Evolutionary conservation across 2,329 filamentous ascomycete species (phyloP), one percentile per base, ranked within the genome.

Genomic region (Neonectria magnoliae): DNA sequence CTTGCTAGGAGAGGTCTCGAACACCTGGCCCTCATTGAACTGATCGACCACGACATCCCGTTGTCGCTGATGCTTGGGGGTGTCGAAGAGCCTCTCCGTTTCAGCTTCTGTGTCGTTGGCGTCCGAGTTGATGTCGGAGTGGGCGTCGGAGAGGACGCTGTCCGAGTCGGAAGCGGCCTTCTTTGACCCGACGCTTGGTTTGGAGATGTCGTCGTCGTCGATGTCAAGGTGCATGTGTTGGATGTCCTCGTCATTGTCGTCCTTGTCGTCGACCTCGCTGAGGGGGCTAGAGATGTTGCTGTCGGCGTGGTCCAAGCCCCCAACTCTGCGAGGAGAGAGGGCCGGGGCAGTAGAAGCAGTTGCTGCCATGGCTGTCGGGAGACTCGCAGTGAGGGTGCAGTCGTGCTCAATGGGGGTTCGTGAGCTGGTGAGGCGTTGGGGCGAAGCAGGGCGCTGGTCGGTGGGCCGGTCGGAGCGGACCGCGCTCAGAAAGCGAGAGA

Each of bases 71-170:
- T 85, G 92, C 67, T 89, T 88, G 18, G 94, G 94, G n/a, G 93
- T 97, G 75, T 92, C 90, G 76, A 96, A 96, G 65, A 99, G 86
- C 64, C 96, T 90, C 81, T 98, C 94, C 2, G 95, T 98, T 81
- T 98, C 95, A 36, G 95, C 95, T 80, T 98, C 95, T 4, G 94
- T 91, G 77, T 88, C 88, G 75, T 89, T 87, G 71, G 81, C 83
- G 27, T 81, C 79, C 3, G 78, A 80, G 64, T 77, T 72, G 14
- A 76, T 73, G 48, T 80, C 79, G 14, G 78, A 80, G 31, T 82
- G 81, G 60, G 83, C 79, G 65, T 89, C 86, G 16, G 89, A 88
- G 63, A 88, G 83, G 67, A 86, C 82, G 71, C 83, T 87, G 70
- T 85, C 83, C 9, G 84, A 84, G 71, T 83, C 80, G 31, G 77